These are phyloP conservation scores for Xerophyta viscosa DNA, from an alignment of 106 monocot species.

Conservation along the genomic window DNA sequence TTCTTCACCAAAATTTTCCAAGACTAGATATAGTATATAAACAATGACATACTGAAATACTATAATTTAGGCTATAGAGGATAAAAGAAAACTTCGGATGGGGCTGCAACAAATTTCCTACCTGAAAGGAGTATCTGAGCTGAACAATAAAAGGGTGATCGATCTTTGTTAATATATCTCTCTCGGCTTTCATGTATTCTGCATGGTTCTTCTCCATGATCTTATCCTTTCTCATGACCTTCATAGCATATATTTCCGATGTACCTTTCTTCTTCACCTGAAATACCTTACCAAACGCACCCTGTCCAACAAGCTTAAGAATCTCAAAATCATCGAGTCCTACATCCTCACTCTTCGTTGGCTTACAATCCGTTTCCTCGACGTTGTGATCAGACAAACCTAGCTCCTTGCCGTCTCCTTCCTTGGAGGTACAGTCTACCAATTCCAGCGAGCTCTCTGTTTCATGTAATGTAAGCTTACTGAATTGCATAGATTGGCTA, in stretches of 20 bases:
- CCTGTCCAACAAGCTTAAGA: constrained; percentile 89
- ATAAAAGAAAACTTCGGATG: neutral
- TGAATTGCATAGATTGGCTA: constrained; percentile 32
- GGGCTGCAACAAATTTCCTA: constrained; percentile 8
- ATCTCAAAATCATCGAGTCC: constrained; percentile 92
- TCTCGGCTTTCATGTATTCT: constrained; percentile 98
- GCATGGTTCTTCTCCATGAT: constrained; percentile 96
- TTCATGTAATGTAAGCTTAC: constrained; percentile 50
- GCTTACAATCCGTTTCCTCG: constrained; percentile 18
- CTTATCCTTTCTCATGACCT: constrained; percentile 98
- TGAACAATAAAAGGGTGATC: constrained; percentile 96
- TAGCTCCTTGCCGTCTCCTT: constrained; percentile 13
- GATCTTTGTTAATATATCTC: constrained; percentile 91
- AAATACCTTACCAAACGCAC: constrained; percentile 97
- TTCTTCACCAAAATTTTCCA: too few species aligned
- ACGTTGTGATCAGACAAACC: neutral
- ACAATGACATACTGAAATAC: too few species aligned
- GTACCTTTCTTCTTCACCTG: constrained; percentile 95
- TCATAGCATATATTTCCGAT: constrained; percentile 98
- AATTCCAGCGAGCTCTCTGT: constrained; percentile 50
- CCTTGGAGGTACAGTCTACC: constrained; percentile 27
- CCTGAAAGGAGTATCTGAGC: constrained; percentile 98
- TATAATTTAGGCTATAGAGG: too few species aligned
- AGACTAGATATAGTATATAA: too few species aligned
- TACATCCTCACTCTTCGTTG: constrained; percentile 38